These are phyloP conservation scores for Effrenium voratum DNA, from an alignment of 73 alveolate species.

Conservation along the genomic window DNA sequence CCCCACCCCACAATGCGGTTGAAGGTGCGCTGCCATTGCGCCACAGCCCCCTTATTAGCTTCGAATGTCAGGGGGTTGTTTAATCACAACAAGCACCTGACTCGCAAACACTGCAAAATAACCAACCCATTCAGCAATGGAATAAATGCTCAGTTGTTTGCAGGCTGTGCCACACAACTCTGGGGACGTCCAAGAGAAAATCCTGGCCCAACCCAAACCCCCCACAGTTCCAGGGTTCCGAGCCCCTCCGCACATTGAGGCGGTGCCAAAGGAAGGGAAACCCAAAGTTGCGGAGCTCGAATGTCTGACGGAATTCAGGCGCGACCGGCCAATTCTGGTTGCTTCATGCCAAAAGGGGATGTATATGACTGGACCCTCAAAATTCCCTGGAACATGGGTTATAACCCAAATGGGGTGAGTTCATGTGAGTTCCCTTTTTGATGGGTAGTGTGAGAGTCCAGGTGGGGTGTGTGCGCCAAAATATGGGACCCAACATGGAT, in stretches of 20 bases:
- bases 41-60: neutral
- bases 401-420: too few relatives aligned
- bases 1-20: too few relatives aligned
- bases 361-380: too few relatives aligned
- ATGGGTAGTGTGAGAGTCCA: too few relatives aligned
- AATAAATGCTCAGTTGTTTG: neutral
- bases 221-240: neutral
- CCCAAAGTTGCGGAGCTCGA: slow-evolving; percentile 50
- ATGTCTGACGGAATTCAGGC: too few relatives aligned
- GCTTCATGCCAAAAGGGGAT: too few relatives aligned
- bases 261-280: slow-evolving; percentile 91
- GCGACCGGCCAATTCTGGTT: too few relatives aligned
- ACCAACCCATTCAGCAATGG: neutral
- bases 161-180: neutral
- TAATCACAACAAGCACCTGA: neutral
- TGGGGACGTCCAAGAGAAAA: neutral
- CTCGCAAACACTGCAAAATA: neutral
- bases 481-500: too few relatives aligned
- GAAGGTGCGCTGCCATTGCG: too few relatives aligned
- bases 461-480: too few relatives aligned
- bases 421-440: too few relatives aligned
- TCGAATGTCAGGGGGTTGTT: neutral
- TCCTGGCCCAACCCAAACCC: neutral
- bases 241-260: neutral
- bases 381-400: too few relatives aligned